Percentiles rank a stretch among this genome's conserved stretches.
phyloP scores from a whole-genome alignment of 108 stramenopile species.

The Conticribra guillardii region DNA sequence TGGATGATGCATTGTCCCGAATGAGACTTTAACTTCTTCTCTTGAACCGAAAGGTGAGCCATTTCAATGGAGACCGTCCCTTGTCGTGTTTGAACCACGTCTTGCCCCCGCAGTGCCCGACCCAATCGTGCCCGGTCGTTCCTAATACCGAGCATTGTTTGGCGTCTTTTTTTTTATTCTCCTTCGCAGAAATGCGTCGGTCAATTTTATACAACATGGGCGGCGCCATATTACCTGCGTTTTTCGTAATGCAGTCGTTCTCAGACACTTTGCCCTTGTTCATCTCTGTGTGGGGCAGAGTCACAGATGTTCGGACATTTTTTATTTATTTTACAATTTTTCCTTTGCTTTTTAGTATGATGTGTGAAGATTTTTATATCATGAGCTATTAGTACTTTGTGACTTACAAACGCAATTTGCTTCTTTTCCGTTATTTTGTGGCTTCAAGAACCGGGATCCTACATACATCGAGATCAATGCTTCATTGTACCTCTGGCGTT shows the following conservation, averaged over 20 bases:
- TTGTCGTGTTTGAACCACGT: too few relatives aligned
- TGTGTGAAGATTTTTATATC: background rate
- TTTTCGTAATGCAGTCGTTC: constrained; percentile 12
- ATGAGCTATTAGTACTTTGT: too few relatives aligned
- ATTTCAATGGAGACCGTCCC: too few relatives aligned
- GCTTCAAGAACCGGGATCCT: too few relatives aligned
- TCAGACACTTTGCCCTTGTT: constrained; percentile 52
- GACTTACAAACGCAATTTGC: too few relatives aligned
- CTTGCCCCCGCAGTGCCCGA: background rate
- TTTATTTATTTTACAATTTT: background rate
- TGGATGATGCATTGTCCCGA: too few relatives aligned
- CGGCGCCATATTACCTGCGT: constrained; percentile 18
- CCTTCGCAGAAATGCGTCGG: constrained; percentile 17
- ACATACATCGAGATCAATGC: too few relatives aligned
- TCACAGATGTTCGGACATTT: constrained; percentile 51
- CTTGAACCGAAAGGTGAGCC: background rate
- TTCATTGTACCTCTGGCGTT: too few relatives aligned
- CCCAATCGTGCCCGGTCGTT: background rate
- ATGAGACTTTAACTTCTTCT: too few relatives aligned
- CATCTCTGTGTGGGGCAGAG: constrained; percentile 34
- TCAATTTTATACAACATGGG: too few relatives aligned
- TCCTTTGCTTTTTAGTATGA: background rate
- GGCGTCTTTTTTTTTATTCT: background rate
- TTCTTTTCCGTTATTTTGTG: too few relatives aligned
- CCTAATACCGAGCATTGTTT: too few relatives aligned